phyloP scores from a whole-genome alignment of 2,329 filamentous ascomycete genomes.

The Podosphaera fusca region DNA sequence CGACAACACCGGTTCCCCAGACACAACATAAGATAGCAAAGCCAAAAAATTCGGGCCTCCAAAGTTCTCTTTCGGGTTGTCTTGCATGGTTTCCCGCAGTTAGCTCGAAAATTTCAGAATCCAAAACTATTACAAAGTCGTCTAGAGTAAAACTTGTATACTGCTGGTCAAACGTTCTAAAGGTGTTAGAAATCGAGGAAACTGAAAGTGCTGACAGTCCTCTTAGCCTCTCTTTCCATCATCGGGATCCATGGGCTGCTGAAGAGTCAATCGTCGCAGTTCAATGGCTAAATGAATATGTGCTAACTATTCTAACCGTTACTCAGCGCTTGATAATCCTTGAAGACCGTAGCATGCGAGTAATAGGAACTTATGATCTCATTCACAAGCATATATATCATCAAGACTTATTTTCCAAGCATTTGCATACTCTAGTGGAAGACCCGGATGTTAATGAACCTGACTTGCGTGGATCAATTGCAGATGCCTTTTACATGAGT shows the following conservation, averaged over 20 bases:
- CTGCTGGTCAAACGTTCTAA: conserved; percentile 97
- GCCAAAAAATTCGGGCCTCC: conserved; percentile 73
- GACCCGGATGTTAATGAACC: conserved; percentile 67
- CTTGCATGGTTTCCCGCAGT: conserved; percentile 95
- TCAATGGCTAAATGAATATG: conserved; percentile 88
- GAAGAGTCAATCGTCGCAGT: conserved; percentile 91
- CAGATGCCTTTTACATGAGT: conserved; percentile 96
- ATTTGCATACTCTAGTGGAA: conserved; percentile 67
- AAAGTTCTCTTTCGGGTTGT: conserved; percentile 82
- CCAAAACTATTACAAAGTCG: conserved; percentile 39
- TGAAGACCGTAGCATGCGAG: conserved; percentile 69
- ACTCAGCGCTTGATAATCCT: conserved; percentile 82
- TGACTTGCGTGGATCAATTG: conserved; percentile 85
- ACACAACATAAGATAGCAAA: conserved; percentile 86
- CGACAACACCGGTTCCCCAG: conserved; percentile 84
- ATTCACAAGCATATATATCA: conserved; percentile 86
- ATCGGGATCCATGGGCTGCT: conserved; percentile 73
- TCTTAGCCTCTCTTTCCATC: conserved; percentile 53
- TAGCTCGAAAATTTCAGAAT: conserved; percentile 57
- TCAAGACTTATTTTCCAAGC: conserved; percentile 67
- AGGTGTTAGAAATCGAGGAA: conserved; percentile 71
- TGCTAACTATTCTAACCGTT: conserved; percentile 76
- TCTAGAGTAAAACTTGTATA: conserved; percentile 81
- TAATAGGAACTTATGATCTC: conserved; percentile 87
- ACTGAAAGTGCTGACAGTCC: conserved; percentile 48